These are phyloP conservation scores for Erythrobasidium hasegawianum DNA, from an alignment of 1,284 basidiomycete genomes.

Conservation along the genomic window DNA sequence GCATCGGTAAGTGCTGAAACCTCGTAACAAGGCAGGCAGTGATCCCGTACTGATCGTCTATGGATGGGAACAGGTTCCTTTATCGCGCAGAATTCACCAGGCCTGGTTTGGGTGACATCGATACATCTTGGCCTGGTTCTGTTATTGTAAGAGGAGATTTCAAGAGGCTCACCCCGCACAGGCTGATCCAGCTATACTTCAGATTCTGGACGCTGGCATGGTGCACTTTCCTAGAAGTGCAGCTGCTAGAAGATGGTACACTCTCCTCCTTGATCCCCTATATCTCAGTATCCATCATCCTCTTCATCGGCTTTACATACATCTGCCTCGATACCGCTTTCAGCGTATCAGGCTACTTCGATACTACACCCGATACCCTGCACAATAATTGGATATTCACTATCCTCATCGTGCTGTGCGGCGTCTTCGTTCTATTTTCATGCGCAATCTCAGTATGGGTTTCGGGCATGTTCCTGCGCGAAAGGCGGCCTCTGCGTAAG, in stretches of 20 bases:
- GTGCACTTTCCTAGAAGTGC: constrained; percentile 44
- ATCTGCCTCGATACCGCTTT: constrained; percentile 46
- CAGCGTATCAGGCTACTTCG: constrained; percentile 44
- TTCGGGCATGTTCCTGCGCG: constrained; percentile 41
- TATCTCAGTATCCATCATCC: constrained; percentile 33
- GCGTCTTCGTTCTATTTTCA: constrained; percentile 40
- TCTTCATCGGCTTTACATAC: constrained; percentile 41
- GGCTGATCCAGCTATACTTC: background rate
- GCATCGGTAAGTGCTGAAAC: constrained; percentile 11
- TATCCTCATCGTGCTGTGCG: constrained; percentile 43
- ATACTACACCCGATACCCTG: constrained; percentile 37
- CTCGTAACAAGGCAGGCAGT: background rate
- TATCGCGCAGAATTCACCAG: constrained; percentile 20
- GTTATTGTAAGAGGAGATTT: constrained; percentile 3
- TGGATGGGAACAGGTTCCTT: constrained; percentile 1
- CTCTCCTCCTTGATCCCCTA: constrained; percentile 37
- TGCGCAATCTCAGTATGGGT: constrained; percentile 40
- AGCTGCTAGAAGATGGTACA: constrained; percentile 46
- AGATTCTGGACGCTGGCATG: constrained; percentile 35
- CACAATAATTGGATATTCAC: constrained; percentile 44
- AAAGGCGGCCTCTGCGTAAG: constrained; percentile 43
- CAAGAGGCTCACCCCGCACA: too few species aligned
- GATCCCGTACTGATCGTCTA: too few species aligned
- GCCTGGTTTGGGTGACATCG: constrained; percentile 27
- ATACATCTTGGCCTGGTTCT: constrained; percentile 32